Percentiles rank a stretch among this genome's conserved stretches.
phyloP scores from a whole-genome alignment of 176 grass and related monocot species.

The Eragrostis nindensis region DNA sequence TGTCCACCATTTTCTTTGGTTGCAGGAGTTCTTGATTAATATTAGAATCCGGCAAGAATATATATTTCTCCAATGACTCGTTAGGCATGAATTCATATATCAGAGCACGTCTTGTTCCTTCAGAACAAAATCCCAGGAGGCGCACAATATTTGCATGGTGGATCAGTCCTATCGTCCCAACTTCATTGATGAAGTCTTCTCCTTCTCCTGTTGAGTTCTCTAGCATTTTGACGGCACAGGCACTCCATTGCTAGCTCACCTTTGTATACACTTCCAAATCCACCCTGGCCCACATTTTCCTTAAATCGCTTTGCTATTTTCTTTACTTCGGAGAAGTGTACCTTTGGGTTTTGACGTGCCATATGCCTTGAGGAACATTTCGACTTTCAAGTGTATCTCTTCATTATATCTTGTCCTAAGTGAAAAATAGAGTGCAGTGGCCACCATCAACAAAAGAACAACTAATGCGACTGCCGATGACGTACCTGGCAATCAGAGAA shows the following conservation, averaged over 20 bases:
- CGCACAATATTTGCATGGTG: slow-evolving; percentile 62
- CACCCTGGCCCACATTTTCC: slow-evolving; percentile 47
- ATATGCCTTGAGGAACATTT: neutral
- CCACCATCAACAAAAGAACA: neutral
- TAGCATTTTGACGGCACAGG: slow-evolving; percentile 67
- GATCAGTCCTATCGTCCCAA: slow-evolving; percentile 59
- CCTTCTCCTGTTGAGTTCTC: slow-evolving; percentile 48
- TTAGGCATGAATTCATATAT: slow-evolving; percentile 64
- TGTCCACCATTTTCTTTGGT: slow-evolving; percentile 39
- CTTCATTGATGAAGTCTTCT: slow-evolving; percentile 73
- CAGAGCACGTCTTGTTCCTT: slow-evolving; percentile 40
- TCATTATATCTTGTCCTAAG: slow-evolving; percentile 39
- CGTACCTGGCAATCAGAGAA: slow-evolving; percentile 17
- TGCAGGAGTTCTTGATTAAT: neutral
- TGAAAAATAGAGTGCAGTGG: slow-evolving; percentile 28
- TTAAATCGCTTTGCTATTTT: too few relatives aligned
- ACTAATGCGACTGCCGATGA: slow-evolving; percentile 7
- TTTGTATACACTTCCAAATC: slow-evolving; percentile 63
- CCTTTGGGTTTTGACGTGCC: slow-evolving; percentile 46
- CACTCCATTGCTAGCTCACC: slow-evolving; percentile 51
- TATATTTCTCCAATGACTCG: slow-evolving; percentile 55
- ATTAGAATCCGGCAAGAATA: slow-evolving; percentile 8
- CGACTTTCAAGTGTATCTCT: slow-evolving; percentile 39
- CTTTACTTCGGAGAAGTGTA: too few relatives aligned
- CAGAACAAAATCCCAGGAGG: slow-evolving; percentile 51